Evolutionary conservation across 169 alveolate species (phyloP).

Genomic region (Plasmodium berghei): DNA sequence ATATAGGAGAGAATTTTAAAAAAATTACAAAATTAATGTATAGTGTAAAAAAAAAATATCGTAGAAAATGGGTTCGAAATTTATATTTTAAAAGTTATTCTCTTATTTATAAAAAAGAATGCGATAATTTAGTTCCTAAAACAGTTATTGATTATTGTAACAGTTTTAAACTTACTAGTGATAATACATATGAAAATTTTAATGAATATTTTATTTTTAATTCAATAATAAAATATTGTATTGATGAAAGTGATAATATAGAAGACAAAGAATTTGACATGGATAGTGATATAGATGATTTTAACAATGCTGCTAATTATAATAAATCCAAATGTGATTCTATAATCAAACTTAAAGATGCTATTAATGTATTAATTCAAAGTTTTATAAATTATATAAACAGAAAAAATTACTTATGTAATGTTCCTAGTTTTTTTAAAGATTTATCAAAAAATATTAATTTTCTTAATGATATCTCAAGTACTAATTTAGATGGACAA

Average conservation of each 20-base stretch:
- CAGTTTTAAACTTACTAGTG: conserved; percentile 34
- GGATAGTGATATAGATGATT: not conserved
- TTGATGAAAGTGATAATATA: conserved; percentile 46
- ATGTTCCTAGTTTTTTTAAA: conserved; percentile 53
- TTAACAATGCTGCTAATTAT: conserved; percentile 18
- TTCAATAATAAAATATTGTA: conserved; percentile 25
- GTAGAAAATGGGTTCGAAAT: conserved; percentile 62
- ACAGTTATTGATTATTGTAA: conserved; percentile 62
- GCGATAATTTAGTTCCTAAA: conserved; percentile 54
- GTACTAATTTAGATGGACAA: conserved; percentile 30
- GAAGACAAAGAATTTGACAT: conserved; percentile 40
- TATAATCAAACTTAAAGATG: conserved; percentile 20
- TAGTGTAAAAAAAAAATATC: conserved; percentile 57
- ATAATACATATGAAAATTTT: conserved; percentile 28
- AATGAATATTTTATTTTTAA: conserved; percentile 55
- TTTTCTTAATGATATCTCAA: conserved; percentile 8
- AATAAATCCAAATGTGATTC: conserved; percentile 12
- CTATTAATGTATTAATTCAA: conserved; percentile 42
- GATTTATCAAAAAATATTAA: conserved; percentile 34
- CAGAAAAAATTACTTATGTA: conserved; percentile 21
- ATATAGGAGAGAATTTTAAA: conserved; percentile 37
- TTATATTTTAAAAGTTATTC: conserved; percentile 70
- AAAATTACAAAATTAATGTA: conserved; percentile 67
- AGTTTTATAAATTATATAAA: conserved; percentile 31
- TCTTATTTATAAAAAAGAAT: conserved; percentile 60